These are phyloP conservation scores for Claviceps capensis DNA, from an alignment of 2,329 filamentous ascomycete genomes.

Conservation along the genomic window DNA sequence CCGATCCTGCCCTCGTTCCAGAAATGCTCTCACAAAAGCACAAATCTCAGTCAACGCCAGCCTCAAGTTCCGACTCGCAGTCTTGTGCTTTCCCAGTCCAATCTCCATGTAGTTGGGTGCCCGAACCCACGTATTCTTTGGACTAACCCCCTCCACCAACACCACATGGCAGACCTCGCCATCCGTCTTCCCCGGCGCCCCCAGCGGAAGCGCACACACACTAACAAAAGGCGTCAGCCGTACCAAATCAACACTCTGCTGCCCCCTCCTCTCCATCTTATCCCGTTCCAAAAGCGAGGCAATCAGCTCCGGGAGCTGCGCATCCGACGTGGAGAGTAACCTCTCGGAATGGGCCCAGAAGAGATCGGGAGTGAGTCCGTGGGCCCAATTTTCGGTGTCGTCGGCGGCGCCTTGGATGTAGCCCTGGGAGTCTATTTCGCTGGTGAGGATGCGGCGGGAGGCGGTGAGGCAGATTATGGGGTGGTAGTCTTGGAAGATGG, in stretches of 20 bases:
- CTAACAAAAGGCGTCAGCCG: conserved; percentile 23
- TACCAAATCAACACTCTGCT: background rate
- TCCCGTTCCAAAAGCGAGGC: conserved; percentile 16
- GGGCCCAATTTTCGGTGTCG: conserved; percentile 87
- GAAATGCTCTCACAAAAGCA: conserved; percentile 33
- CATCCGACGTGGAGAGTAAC: conserved; percentile 52
- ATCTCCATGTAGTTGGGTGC: conserved; percentile 36
- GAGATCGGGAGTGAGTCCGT: conserved; percentile 58
- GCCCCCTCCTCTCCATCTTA: background rate
- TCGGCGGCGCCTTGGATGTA: conserved; percentile 95
- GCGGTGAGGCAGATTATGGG: conserved; percentile 77
- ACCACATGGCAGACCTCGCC: conserved; percentile 25
- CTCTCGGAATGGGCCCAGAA: conserved; percentile 61
- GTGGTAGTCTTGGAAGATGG: conserved; percentile 44
- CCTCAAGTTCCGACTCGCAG: conserved; percentile 73
- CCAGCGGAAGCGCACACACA: conserved; percentile 22
- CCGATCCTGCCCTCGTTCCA: conserved; percentile 11
- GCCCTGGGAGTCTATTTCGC: conserved; percentile 45
- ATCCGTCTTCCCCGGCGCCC: background rate
- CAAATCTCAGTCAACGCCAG: conserved; percentile 51
- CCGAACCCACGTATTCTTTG: conserved; percentile 27
- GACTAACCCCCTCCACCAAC: conserved; percentile 29
- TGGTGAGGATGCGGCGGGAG: conserved; percentile 55
- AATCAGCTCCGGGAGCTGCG: conserved; percentile 43
- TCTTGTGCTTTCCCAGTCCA: conserved; percentile 56